A percentile compares a stretch with the other conserved stretches of the same genome.
Evolutionary conservation across 2,329 filamentous ascomycete species (phyloP).

Genomic region (Aureobasidium sp.): DNA sequence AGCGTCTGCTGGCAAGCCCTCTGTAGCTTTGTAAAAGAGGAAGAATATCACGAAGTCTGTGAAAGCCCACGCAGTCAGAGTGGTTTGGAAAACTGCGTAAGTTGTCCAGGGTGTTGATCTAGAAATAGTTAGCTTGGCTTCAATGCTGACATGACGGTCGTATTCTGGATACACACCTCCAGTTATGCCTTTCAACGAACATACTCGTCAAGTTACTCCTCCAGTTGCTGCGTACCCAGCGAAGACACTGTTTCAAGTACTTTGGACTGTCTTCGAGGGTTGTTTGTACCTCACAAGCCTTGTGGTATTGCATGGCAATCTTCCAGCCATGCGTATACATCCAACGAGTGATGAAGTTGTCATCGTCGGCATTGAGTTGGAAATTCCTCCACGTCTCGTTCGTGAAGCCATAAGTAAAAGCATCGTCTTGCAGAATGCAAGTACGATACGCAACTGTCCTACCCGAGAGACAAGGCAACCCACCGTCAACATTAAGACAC

Average conservation of each 20-base stretch:
- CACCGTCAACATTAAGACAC: slow-evolving; percentile 88
- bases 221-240: slow-evolving; percentile 98
- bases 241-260: slow-evolving; percentile 85
- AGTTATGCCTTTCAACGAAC: slow-evolving; percentile 72
- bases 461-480: slow-evolving; percentile 93
- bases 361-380: slow-evolving; percentile 90
- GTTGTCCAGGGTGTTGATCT: slow-evolving; percentile 90
- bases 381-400: slow-evolving; percentile 83
- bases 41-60: slow-evolving; percentile 66
- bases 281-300: slow-evolving; percentile 83
- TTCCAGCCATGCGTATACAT: slow-evolving; percentile 86
- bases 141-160: not conserved
- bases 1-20: slow-evolving; percentile 25
- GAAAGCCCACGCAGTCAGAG: slow-evolving; percentile 81
- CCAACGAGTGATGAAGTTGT: slow-evolving; percentile 97
- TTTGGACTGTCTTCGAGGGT: slow-evolving; percentile 82
- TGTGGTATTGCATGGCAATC: slow-evolving; percentile 90
- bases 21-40: slow-evolving; percentile 60
- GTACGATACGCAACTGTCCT: slow-evolving; percentile 88
- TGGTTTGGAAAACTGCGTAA: slow-evolving; percentile 87
- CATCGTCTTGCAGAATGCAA: slow-evolving; percentile 73
- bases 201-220: slow-evolving; percentile 91
- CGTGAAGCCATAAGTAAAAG: slow-evolving; percentile 82
- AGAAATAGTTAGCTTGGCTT: slow-evolving; percentile 11
- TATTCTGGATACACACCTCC: slow-evolving; percentile 56